A percentile compares a stretch with the other conserved stretches of the same genome.
phyloP scores from a whole-genome alignment of 768 basidiomycete genomes.

The Lentinula raphanica region DNA sequence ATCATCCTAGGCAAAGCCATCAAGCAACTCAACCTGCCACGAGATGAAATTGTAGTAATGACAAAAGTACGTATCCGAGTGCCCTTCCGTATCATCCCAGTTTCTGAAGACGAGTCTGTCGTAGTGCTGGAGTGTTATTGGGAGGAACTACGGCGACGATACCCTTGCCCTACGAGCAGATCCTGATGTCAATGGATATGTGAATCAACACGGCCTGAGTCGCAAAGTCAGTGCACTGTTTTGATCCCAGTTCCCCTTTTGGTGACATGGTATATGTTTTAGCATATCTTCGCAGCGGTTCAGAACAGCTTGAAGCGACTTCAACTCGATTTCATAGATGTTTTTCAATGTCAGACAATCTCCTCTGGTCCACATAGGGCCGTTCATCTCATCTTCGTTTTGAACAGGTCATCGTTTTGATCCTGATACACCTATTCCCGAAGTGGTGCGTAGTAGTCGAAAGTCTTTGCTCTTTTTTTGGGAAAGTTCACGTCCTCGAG shows the following conservation, averaged over 20 bases:
- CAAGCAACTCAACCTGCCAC: slow-evolving; percentile 37
- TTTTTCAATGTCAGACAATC: slow-evolving; percentile 53
- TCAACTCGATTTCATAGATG: slow-evolving; percentile 72
- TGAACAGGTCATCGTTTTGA: slow-evolving; percentile 52
- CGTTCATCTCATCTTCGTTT: background rate
- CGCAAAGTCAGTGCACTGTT: slow-evolving; percentile 30
- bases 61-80: slow-evolving; percentile 34
- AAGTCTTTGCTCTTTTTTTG: background rate
- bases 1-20: slow-evolving; percentile 44
- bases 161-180: slow-evolving; percentile 7
- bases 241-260: background rate
- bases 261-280: slow-evolving; percentile 14
- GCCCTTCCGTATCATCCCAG: background rate
- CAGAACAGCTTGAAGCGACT: slow-evolving; percentile 59
- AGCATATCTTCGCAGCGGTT: slow-evolving; percentile 72
- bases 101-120: background rate
- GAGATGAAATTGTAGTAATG: slow-evolving; percentile 49
- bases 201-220: slow-evolving; percentile 47
- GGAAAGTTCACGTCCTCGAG: background rate
- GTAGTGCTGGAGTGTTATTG: background rate
- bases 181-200: slow-evolving; percentile 40
- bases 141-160: background rate
- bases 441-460: slow-evolving; percentile 39
- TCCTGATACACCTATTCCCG: slow-evolving; percentile 51
- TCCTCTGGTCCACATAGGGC: background rate